Evolutionary conservation across 495 filamentous ascomycete species (phyloP), one percentile per base, ranked within the genome.

Genomic region (Rusavskia elegans): DNA sequence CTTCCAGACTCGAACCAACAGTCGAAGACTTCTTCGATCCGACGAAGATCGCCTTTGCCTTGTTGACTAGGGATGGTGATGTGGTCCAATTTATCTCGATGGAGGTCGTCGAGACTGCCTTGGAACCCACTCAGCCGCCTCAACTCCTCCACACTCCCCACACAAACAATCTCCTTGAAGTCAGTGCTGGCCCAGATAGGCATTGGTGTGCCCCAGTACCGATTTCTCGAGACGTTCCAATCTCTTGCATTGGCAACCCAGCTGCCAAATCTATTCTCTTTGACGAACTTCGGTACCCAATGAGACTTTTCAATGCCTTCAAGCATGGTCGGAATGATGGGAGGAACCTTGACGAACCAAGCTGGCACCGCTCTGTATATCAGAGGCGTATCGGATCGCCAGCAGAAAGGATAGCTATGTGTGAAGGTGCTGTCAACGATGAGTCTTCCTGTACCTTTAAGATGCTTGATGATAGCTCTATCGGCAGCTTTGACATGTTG

Each of bases 141-240:
- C 49, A 98, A 77, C 65, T 98, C 89, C 23, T 78, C 77, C 10
- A 89, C 75, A 59, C 87, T 93, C 41, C 89, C 87, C 48, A 97
- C 70, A 63, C 89, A 94, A 36, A 98, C 79, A 51, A 84, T 70
- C 66, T 98, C 92, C 56, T 86, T 81, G 58, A 79, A 68, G 63
- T 96, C 89, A 38, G 92, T 85, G 65, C 83, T 93, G 2, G 85
- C 81, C 92, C 92, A 98, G 39, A 97, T 60, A 0, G 92, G 92
- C 29, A 98, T 77, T 0, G 92, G 92, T 1, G 92, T 97, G 54
- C 92, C 92, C 92, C 92, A 98, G 66, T 95, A 98, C 50, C 92
- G 78, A 65, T 95, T 96, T 39, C 92, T 77, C 44, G 88, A 93
- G 37, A 98, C 82, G 65, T 95, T 95, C 92, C 92, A 98, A 68